Conservation (phyloP, 2,329 filamentous ascomycete genomes). For the Exophiala dermatitidis region DNA sequence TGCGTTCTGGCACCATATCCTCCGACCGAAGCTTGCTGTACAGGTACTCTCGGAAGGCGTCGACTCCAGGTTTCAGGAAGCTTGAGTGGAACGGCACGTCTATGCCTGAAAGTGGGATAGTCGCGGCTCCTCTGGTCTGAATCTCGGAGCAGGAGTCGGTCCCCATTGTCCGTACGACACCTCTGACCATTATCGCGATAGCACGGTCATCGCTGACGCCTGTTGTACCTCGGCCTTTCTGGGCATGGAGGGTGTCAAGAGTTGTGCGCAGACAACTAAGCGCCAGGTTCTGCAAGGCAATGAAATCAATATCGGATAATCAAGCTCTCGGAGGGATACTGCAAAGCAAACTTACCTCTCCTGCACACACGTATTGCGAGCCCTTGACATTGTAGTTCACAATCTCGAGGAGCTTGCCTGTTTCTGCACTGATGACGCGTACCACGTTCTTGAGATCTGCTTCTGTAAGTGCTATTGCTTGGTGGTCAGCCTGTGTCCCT, state of each 20-base stretch:
- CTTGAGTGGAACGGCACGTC: constrained; percentile 97
- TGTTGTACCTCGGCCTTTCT: too few relatives aligned
- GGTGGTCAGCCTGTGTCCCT: too few relatives aligned
- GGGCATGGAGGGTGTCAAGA: too few relatives aligned
- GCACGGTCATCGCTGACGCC: too few relatives aligned
- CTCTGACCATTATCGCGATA: constrained; percentile 74
- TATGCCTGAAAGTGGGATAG: constrained; percentile 92
- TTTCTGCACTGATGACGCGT: constrained; percentile 87
- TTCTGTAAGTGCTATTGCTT: constrained; percentile 73
- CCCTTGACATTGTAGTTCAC: constrained; percentile 84
- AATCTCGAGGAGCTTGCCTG: constrained; percentile 93
- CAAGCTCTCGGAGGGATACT: constrained; percentile 50
- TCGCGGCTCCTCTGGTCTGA: constrained; percentile 89
- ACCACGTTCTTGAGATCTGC: constrained; percentile 94
- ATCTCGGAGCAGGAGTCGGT: constrained; percentile 80
- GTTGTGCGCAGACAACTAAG: too few relatives aligned
- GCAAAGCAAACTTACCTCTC: constrained; percentile 37
- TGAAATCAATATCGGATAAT: constrained; percentile 80
- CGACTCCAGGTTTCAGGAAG: constrained; percentile 94
- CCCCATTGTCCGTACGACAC: constrained; percentile 76
- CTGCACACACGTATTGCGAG: constrained; percentile 62
- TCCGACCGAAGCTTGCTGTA: constrained; percentile 66
- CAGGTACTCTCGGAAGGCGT: constrained; percentile 96
- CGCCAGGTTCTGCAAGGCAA: constrained; percentile 75
- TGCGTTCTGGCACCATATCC: too few relatives aligned